Base-by-base conservation (phyloP, 1,139 yeast genomes). In the Pneumocystis wakefieldiae region DNA sequence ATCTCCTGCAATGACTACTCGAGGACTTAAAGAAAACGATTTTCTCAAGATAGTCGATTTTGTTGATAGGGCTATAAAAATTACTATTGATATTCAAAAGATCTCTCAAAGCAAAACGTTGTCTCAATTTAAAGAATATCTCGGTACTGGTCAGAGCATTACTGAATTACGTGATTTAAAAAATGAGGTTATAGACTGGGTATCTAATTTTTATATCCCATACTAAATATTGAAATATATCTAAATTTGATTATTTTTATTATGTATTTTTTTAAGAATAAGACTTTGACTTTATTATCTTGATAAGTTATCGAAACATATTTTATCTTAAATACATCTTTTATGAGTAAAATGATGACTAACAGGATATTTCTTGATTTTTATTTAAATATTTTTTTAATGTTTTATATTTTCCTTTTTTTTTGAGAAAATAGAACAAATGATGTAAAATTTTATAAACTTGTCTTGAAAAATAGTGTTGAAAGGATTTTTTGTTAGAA, bases 1-100 rank as follows among this genome's bases (percentile, higher is more conserved):
- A 74, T 90, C 98, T 58, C 98, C 98, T 70, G 97, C 97, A 67
- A 92, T 92, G 98, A 83, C 97, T 68, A 88, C 97, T 67, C 87
- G 98, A 79, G 98, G 97, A 71, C 83, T 91, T 73, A 86, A 88
- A 69, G 89, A 85, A 74, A 86, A 80, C 68, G 97, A 92, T 74
- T 92, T 91, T 78, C 81, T 78, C 73, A 84, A 81, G 75, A 88
- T 92, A 71, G 97, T 86, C 66, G 77, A 79, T 67, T 91, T 85
- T 81, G 88, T 91, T 72, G 92, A 90, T 78, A 79, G 80, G 70
- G 91, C 95, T 60, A 92, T 91, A 67, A 79, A 82, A 71, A 83
- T 85, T 72, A 92, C 97, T 64, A 82, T 81, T 74, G 80, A 83
- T 68, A 81, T 87, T 70, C 96, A 92, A 80, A 79, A 78, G 69